phyloP scores from a whole-genome alignment of 495 filamentous ascomycete genomes.

The Eremomyces bilateralis region DNA sequence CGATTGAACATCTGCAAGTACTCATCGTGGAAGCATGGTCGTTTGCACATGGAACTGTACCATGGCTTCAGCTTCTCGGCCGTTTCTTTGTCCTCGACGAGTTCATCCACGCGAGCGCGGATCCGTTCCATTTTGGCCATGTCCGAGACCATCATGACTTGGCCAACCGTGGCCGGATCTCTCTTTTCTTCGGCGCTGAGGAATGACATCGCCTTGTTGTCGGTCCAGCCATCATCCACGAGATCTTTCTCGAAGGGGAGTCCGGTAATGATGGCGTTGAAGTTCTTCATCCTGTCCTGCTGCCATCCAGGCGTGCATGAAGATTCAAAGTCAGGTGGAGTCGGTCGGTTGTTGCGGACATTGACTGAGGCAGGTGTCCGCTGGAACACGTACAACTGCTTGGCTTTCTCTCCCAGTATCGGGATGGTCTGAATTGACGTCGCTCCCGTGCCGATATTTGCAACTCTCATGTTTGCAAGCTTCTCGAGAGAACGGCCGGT shows the following conservation, averaged over 20 bases:
- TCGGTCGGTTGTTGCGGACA: slow-evolving; percentile 3
- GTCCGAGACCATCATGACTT: slow-evolving; percentile 1
- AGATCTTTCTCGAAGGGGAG: slow-evolving; percentile 3
- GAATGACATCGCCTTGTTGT: slow-evolving; percentile 3
- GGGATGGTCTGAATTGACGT: slow-evolving; percentile 10
- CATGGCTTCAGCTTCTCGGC: slow-evolving; percentile 7
- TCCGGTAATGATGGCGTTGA: slow-evolving; percentile 4
- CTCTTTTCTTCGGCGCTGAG: not conserved
- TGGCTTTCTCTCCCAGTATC: slow-evolving; percentile 7
- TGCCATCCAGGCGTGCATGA: slow-evolving; percentile 6
- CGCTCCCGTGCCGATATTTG: slow-evolving; percentile 5
- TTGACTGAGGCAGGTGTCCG: slow-evolving; percentile 9
- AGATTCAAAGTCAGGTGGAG: slow-evolving; percentile 2
- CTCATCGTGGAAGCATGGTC: slow-evolving; percentile 9
- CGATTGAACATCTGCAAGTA: slow-evolving; percentile 8
- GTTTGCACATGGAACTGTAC: slow-evolving; percentile 9
- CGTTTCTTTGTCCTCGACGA: slow-evolving; percentile 8
- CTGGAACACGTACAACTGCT: slow-evolving; percentile 10
- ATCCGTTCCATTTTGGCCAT: slow-evolving; percentile 2
- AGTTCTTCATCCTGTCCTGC: slow-evolving; percentile 6
- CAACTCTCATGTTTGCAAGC: slow-evolving; percentile 2
- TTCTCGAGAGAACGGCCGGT: slow-evolving; percentile 5
- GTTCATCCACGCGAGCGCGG: slow-evolving; percentile 1
- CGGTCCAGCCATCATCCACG: slow-evolving; percentile 8
- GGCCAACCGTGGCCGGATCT: not conserved